These are phyloP conservation scores for Solanum tarapatanum DNA, from an alignment of 257 asterid genomes.

Conservation along the genomic window DNA sequence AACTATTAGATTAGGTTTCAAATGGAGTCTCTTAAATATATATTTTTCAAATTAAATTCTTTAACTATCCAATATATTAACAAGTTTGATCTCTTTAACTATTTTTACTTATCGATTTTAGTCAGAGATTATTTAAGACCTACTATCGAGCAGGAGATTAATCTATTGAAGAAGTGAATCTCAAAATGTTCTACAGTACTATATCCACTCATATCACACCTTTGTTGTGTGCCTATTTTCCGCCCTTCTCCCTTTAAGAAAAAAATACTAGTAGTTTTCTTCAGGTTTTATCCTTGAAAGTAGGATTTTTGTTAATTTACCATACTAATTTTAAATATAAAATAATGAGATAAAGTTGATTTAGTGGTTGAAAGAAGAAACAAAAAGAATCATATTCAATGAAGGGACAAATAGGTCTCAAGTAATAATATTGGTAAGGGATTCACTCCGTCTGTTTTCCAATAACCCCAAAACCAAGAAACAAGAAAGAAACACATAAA, in stretches of 20 bases:
- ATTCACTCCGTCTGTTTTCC: not conserved
- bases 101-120: too few relatives aligned
- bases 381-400: conserved; percentile 1
- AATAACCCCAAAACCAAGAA: conserved; percentile 3
- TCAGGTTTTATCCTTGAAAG: not conserved
- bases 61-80: too few relatives aligned
- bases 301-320: not conserved
- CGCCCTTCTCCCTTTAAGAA: not conserved
- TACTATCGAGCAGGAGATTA: not conserved
- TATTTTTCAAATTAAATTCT: too few relatives aligned
- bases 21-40: too few relatives aligned
- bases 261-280: not conserved
- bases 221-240: not conserved
- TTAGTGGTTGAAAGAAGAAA: not conserved
- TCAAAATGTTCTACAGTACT: not conserved
- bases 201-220: not conserved
- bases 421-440: not conserved
- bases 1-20: not conserved
- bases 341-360: not conserved
- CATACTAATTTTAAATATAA: not conserved
- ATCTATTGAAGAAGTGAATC: not conserved
- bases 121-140: too few relatives aligned
- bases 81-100: too few relatives aligned
- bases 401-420: conserved; percentile 19
- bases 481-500: not conserved